phyloP scores from a whole-genome alignment of 768 basidiomycete species.

The Gloeopeniophorella convolvens region DNA sequence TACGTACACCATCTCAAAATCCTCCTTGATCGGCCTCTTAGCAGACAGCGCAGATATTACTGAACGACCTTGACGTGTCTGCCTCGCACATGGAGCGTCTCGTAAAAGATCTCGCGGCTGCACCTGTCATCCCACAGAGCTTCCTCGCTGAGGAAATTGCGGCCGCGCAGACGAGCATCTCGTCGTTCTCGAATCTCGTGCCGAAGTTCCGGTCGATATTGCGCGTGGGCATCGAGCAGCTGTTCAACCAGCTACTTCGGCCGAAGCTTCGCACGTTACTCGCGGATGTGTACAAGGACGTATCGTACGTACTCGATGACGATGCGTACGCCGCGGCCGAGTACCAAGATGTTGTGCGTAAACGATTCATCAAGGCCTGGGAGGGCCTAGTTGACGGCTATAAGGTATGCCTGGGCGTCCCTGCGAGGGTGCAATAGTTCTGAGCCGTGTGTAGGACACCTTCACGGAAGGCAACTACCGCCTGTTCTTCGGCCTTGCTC shows the following conservation, averaged over 20 bases:
- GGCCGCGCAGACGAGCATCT: conserved; percentile 41
- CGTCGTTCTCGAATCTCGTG: conserved; percentile 46
- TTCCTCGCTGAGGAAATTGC: conserved; percentile 56
- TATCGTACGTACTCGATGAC: conserved; percentile 85
- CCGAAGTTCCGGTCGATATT: conserved; percentile 65
- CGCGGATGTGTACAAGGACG: conserved; percentile 84
- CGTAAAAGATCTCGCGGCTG: conserved; percentile 53
- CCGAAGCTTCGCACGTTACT: conserved; percentile 81
- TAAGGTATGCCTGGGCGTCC: conserved; percentile 45
- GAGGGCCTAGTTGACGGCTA: conserved; percentile 81
- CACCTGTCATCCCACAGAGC: conserved; percentile 53
- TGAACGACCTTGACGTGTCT: conserved; percentile 95
- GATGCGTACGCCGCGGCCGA: conserved; percentile 80
- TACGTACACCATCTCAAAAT: conserved; percentile 35
- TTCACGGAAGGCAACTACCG: conserved; percentile 89
- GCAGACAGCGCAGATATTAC: conserved; percentile 51
- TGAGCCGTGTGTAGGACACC: conserved; percentile 48
- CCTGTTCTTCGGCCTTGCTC: conserved; percentile 73
- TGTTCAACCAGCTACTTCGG: conserved; percentile 91
- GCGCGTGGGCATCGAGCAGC: conserved; percentile 85
- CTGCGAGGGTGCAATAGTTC: too few relatives aligned
- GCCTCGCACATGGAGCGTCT: conserved; percentile 84
- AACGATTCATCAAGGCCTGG: conserved; percentile 88
- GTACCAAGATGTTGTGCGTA: conserved; percentile 78
- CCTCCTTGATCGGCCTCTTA: background rate